Base-by-base conservation (phyloP, 495 filamentous ascomycete genomes). In the Trichoderma asperelloides region DNA sequence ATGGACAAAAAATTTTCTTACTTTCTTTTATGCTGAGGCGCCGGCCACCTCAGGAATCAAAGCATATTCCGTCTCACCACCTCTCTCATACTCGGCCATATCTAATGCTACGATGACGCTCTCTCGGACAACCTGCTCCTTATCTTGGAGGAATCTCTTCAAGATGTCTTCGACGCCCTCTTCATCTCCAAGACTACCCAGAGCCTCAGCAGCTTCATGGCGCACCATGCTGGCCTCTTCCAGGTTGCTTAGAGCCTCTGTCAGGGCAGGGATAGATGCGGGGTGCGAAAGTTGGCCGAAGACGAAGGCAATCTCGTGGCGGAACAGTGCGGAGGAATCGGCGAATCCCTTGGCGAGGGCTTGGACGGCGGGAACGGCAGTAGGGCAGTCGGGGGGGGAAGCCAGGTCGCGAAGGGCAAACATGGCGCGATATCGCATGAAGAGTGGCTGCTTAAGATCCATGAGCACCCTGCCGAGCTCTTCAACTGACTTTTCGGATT, bases 81-180 rank as follows among this genome's bases (percentile, higher is more conserved):
- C 91, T 83, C 90, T 93, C 83, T 99, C 95, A 74, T 89, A 97
- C 75, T 96, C 93, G 2, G 92, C 95, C 96, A 99, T 99, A 75
- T 99, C 95, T 66, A 99, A 78, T 23, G 95, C 95, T 63, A 99
- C 95, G 70, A 97, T 84, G 39, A 96, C 88, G 74, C 93, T 97
- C 72, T 99, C 95, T 64, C 93, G 85, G 43, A 99, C 95, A 3
- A 99, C 92, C 71, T 91, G 85, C 77, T 97, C 95, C 49, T 89
- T 86, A 76, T 98, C 96, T 71, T 96, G 82, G 63, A 96, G 78
- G 78, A 96, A 98, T 69, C 82, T 84, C 79, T 86, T 90, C 76
- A 99, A 73, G 3, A 86, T 89, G 65, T 90, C 88, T 72, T 96
- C 93, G 30, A 98, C 96, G 13, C 93, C 94, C 65, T 96, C 91